Conservation (phyloP, 805 yeast genomes). For the Nakazawaea populi region DNA sequence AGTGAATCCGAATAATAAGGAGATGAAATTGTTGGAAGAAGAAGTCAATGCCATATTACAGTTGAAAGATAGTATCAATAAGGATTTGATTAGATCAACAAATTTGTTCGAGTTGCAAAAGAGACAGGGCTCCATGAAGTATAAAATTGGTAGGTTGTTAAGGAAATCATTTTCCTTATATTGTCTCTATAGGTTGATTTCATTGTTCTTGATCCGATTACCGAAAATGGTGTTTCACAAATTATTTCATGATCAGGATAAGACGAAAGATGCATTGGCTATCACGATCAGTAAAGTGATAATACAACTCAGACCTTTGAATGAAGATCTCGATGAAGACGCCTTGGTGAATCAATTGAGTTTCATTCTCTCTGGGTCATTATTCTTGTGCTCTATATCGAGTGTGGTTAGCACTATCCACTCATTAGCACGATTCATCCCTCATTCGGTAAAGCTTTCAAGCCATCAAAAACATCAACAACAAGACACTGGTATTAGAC, state of each 20-base stretch:
- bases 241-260: slow-evolving; percentile 1
- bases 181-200: slow-evolving; percentile 41
- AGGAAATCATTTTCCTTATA: slow-evolving; percentile 32
- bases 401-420: slow-evolving; percentile 58
- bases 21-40: slow-evolving; percentile 7
- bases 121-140: slow-evolving; percentile 3
- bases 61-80: slow-evolving; percentile 1
- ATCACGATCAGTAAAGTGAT: slow-evolving; percentile 39
- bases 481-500: slow-evolving; percentile 4
- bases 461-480: not conserved
- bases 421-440: slow-evolving; percentile 31
- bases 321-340: slow-evolving; percentile 28
- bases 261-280: slow-evolving; percentile 40
- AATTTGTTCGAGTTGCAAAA: not conserved
- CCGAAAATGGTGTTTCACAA: slow-evolving; percentile 25
- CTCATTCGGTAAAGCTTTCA: slow-evolving; percentile 2
- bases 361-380: slow-evolving; percentile 48
- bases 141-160: slow-evolving; percentile 10
- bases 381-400: slow-evolving; percentile 59
- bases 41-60: slow-evolving; percentile 6
- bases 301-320: slow-evolving; percentile 16
- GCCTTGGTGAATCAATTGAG: slow-evolving; percentile 39
- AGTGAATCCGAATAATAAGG: slow-evolving; percentile 11
- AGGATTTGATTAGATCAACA: slow-evolving; percentile 1
- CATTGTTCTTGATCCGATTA: slow-evolving; percentile 33